Evolutionary conservation across 371 early-diverging fungal genomes (phyloP), one percentile per base, ranked within the genome.

Genomic region (Syncephalastrum monosporum): DNA sequence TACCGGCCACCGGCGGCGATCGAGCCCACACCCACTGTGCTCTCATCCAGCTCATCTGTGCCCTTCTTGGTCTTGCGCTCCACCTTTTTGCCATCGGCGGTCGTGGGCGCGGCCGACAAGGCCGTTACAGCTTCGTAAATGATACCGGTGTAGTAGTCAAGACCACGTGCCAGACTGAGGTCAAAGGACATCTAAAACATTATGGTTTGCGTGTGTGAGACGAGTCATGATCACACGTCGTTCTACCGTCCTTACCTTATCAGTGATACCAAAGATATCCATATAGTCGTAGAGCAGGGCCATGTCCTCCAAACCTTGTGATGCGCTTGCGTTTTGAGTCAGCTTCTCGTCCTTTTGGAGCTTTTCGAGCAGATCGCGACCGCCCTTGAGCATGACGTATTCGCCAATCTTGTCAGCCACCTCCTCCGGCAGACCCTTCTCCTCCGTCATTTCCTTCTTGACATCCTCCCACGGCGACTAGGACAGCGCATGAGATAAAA

Each of bases 81-180:
- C 53, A 72, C 56, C 60, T 59, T 56, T 52, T 75, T 57, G 61
- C 64, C 63, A 55, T 82, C 77, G 15, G 67, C 67, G 5, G 67
- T 51, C 46, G 75, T 68, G 14, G 82, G 78, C 41, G 83, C 83
- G 16, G 81, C 79, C 44, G 83, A 82, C 44, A 74, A 76, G 56
- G 82, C 83, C 41, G 95, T 84, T 16, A 96, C 91, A 4, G 97
- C 99, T 77, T 99, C 99, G 67, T 99, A 95, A 63, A 99, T 98
- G 53, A 99, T 85, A 27, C 99, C 99, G 10, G 99, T 99, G 84
- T 99, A 99, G 74, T 99, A 99, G 69, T 99, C 99, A 47, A 99
- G 75, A 15, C 99, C 99, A 52, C 99, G 84, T 5, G 99, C 99
- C 54, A 99, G 80, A 57, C 91, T 91, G 53, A 99, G 73, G 72